These are phyloP conservation scores for Haplosporangium sp. DNA, from an alignment of 371 early-diverging fungal species.

Conservation along the genomic window DNA sequence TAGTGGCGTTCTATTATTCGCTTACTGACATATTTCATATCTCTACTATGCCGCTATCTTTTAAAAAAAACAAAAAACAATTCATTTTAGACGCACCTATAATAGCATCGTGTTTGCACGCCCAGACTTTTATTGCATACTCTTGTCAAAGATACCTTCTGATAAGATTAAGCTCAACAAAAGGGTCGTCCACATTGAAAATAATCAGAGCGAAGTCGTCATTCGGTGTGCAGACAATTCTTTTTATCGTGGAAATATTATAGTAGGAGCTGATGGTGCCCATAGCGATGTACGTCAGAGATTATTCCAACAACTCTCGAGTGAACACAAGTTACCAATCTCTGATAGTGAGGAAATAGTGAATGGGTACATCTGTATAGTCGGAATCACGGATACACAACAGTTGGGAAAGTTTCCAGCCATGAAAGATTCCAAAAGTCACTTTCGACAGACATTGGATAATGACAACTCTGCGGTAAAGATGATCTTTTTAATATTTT, in stretches of 20 bases:
- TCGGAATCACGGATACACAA: background rate
- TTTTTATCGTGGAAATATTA: background rate
- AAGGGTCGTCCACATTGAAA: conserved; percentile 8
- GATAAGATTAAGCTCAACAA: conserved; percentile 18
- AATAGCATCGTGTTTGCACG: conserved; percentile 8
- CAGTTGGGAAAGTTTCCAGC: background rate
- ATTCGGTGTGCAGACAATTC: conserved; percentile 11
- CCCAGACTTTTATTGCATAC: conserved; percentile 12
- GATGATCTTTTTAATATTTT: background rate
- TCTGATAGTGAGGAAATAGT: background rate
- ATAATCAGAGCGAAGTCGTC: conserved; percentile 5
- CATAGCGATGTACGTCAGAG: conserved; percentile 23
- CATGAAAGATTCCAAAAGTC: background rate
- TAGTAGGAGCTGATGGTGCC: conserved; percentile 33
- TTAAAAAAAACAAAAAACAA: background rate
- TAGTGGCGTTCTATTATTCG: too few relatives aligned
- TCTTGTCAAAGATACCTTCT: conserved; percentile 7
- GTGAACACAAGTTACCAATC: background rate
- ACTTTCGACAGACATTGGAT: background rate
- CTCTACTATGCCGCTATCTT: background rate
- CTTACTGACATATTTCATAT: too few relatives aligned
- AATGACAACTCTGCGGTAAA: background rate
- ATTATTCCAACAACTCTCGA: conserved; percentile 9
- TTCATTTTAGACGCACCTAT: background rate
- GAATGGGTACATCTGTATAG: background rate